phyloP scores from a whole-genome alignment of 768 basidiomycete genomes.

The Hemileccinum impolitum region DNA sequence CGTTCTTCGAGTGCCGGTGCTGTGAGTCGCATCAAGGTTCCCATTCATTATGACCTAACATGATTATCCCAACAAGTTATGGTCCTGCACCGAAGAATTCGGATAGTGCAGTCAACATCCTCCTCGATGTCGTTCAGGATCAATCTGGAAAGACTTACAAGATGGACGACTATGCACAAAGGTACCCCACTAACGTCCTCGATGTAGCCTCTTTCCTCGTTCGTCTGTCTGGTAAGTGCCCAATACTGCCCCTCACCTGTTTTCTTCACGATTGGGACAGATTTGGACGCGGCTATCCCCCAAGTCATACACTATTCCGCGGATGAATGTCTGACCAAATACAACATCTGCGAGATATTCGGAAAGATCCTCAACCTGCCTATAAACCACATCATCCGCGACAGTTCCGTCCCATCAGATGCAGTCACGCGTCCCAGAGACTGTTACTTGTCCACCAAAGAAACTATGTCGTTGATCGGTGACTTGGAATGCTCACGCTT shows the following conservation, averaged over 20 bases:
- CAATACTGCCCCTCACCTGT: neutral
- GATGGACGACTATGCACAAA: constrained; percentile 94
- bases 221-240: constrained; percentile 60
- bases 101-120: constrained; percentile 86
- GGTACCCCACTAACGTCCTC: constrained; percentile 87
- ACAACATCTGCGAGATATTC: constrained; percentile 84
- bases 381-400: constrained; percentile 72
- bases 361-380: constrained; percentile 66
- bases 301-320: constrained; percentile 84
- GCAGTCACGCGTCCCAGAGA: constrained; percentile 78
- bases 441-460: constrained; percentile 71
- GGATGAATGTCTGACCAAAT: constrained; percentile 84
- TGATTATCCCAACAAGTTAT: constrained; percentile 52
- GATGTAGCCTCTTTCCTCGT: constrained; percentile 87
- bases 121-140: constrained; percentile 83
- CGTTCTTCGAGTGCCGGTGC: constrained; percentile 85
- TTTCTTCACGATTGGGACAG: constrained; percentile 21
- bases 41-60: neutral
- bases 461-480: constrained; percentile 67
- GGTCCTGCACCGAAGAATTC: constrained; percentile 81
- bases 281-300: constrained; percentile 28
- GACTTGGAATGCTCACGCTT: constrained; percentile 65
- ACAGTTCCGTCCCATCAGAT: constrained; percentile 61
- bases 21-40: constrained; percentile 46
- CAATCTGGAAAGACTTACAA: constrained; percentile 85